Evolutionary conservation across 768 basidiomycete species (phyloP), one percentile per base, ranked within the genome.

Genomic region (Collybiopsis confluens): DNA sequence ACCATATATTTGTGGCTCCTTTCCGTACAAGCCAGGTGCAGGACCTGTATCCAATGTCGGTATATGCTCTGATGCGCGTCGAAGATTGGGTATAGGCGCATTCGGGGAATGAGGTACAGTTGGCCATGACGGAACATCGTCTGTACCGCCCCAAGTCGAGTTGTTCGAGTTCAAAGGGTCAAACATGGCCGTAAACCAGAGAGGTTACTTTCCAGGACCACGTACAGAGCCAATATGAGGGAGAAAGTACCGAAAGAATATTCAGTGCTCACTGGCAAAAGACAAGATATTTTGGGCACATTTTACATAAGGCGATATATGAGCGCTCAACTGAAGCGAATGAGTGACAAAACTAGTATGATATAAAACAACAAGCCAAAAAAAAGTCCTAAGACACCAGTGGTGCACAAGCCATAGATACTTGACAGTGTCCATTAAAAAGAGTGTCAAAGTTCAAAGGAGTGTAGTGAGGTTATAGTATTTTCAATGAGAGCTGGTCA

Each of bases 1-100:
- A 3, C 91, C 91, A 58, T 93, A 93, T 56, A 93, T 90, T 68
- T 87, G 86, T 0, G 91, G 88, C 61, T 89, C 87, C 64, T 81
- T 86, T 46, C 89, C 89, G 58, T 87, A 91, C 8, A 82, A 65
- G 15, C 85, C 84, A 21, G 76, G 74, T 8, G 78, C 54, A 23
- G 80, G 79, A 3, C 77, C 75, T 59, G 76, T 79, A 58, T 80
- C 79, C 0, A 35, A 23, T 49, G 76, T 70, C 28, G 79, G 73
- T 15, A 71, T 67, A 18, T 85, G 75, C 8, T 84, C 73, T 5
- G 77, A 72, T 18, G 86, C 79, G 49, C 81, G 81, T 59, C 80
- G 82, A 48, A 90, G 77, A 66, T 85, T 82, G 24, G 88, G 86
- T 60, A 89, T 82, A 42, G 83, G 84, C 26, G 85, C 81, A 64